Evolutionary conservation across 306 rosid species (phyloP), one percentile per base, ranked within the genome.

Genomic region (Rosa multiflora): DNA sequence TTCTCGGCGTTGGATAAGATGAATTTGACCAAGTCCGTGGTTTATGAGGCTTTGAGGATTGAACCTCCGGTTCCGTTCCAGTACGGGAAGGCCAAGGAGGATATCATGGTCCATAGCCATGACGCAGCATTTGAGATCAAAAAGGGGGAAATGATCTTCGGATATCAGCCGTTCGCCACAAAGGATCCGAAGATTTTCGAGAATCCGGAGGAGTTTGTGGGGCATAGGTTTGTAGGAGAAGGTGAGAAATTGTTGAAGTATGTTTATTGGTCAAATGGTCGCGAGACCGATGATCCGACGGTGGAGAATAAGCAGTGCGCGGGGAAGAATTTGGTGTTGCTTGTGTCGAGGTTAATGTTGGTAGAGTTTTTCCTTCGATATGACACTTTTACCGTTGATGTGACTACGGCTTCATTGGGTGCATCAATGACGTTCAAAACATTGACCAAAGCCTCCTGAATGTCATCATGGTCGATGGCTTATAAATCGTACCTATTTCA

Each of bases 51-150:
- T 0, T 37, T 93, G 0, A 82, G 98, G 67, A 88, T 93, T 3
- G 94, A 93, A 6, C 97, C 98, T 1, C 94, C 94, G 2, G 94
- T 93, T 0, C 93, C 97, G 11, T 91, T 53, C 75, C 97, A 91
- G 74, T 93, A 89, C 83, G 98, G 78, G 0, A 85, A 79, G 69
- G 98, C 97, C 11, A 91, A 86, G 84, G 83, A 87, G 70, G 91
- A 93, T 73, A 43, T 91, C 9, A 84, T 91, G 75, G 76, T 91
- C 42, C 70, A 70, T 1, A 89, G 88, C 48, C 97, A 91, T 37
- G 91, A 88, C 55, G 90, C 88, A 0, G 32, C 87, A 2, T 93
- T 73, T 76, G 52, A 87, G 91, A 86, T 91, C 83, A 89, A 89
- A 88, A 88, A 86, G 53, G 94, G 97, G 0, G 94, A 93, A 73